These are phyloP conservation scores for Colletotrichum godetiae DNA, from an alignment of 2,329 filamentous ascomycete genomes.

Conservation along the genomic window DNA sequence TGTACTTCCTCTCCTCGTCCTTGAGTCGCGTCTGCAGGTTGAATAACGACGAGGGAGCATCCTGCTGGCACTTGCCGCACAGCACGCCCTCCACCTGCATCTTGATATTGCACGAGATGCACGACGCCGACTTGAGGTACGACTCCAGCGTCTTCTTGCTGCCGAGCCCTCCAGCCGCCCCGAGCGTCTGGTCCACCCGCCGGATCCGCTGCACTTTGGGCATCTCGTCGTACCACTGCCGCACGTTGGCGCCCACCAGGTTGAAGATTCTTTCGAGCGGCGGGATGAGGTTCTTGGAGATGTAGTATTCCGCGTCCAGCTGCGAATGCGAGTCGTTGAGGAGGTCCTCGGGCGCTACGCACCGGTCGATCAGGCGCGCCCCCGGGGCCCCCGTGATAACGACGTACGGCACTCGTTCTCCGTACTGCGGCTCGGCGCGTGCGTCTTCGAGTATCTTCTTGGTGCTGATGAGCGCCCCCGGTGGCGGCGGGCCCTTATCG, in stretches of 20 bases:
- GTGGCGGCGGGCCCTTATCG: slow-evolving; percentile 81
- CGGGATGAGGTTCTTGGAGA: slow-evolving; percentile 93
- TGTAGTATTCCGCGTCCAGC: slow-evolving; percentile 96
- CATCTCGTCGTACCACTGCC: slow-evolving; percentile 96
- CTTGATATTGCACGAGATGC: slow-evolving; percentile 78
- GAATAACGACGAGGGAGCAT: slow-evolving; percentile 71
- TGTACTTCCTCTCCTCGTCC: slow-evolving; percentile 70
- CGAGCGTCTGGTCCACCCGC: slow-evolving; percentile 60
- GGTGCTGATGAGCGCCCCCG: slow-evolving; percentile 89
- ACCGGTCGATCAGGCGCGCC: slow-evolving; percentile 86
- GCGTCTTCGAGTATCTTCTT: slow-evolving; percentile 88
- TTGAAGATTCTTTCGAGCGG: slow-evolving; percentile 97
- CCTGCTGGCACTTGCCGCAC: slow-evolving; percentile 67
- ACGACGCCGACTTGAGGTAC: slow-evolving; percentile 87
- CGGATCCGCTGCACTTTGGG: slow-evolving; percentile 86
- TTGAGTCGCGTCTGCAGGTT: slow-evolving; percentile 72
- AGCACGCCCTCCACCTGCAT: slow-evolving; percentile 54
- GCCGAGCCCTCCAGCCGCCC: slow-evolving; percentile 38
- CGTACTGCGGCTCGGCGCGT: slow-evolving; percentile 90
- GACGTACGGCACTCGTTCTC: slow-evolving; percentile 94
- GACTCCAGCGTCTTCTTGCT: slow-evolving; percentile 79
- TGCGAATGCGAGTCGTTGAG: slow-evolving; percentile 81
- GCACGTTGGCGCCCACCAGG: slow-evolving; percentile 90
- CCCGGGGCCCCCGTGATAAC: slow-evolving; percentile 90
- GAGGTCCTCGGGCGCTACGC: slow-evolving; percentile 86